These are phyloP conservation scores for Dipodascus albidus DNA, from an alignment of 805 yeast genomes.

Conservation along the genomic window DNA sequence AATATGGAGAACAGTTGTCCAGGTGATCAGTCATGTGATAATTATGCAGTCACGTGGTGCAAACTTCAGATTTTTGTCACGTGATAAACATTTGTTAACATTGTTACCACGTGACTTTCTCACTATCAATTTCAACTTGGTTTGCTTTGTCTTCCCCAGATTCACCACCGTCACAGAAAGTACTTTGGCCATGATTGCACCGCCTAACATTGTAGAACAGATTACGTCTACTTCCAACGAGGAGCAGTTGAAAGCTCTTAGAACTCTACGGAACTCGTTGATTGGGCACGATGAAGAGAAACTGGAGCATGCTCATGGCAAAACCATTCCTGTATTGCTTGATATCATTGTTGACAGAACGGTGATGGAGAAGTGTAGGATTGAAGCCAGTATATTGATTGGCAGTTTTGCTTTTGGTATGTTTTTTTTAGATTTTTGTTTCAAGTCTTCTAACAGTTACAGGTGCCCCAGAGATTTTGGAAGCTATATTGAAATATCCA, in stretches of 20 bases:
- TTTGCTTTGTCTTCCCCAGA: background rate
- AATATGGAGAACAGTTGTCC: too few species aligned
- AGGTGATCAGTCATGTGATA: too few species aligned
- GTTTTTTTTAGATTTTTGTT: slow-evolving; percentile 3
- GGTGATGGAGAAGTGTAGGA: slow-evolving; percentile 9
- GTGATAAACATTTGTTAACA: background rate
- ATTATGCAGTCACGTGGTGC: too few species aligned
- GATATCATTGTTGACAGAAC: slow-evolving; percentile 14
- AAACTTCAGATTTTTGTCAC: too few species aligned
- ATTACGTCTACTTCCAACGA: background rate
- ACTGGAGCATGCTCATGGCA: slow-evolving; percentile 14
- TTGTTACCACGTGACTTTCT: background rate
- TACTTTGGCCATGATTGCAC: slow-evolving; percentile 1
- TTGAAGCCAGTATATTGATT: slow-evolving; percentile 19
- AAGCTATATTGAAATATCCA: slow-evolving; percentile 11
- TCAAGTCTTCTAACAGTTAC: background rate
- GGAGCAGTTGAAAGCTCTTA: slow-evolving; percentile 14
- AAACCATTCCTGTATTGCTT: slow-evolving; percentile 15
- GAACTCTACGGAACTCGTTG: slow-evolving; percentile 20
- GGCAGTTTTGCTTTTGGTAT: slow-evolving; percentile 24
- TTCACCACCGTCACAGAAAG: background rate
- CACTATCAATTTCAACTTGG: background rate
- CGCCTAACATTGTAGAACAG: background rate
- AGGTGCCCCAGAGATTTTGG: slow-evolving; percentile 6
- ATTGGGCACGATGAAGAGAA: slow-evolving; percentile 26